phyloP scores from a whole-genome alignment of 2,329 filamentous ascomycete species.

The Fusarium longipes region DNA sequence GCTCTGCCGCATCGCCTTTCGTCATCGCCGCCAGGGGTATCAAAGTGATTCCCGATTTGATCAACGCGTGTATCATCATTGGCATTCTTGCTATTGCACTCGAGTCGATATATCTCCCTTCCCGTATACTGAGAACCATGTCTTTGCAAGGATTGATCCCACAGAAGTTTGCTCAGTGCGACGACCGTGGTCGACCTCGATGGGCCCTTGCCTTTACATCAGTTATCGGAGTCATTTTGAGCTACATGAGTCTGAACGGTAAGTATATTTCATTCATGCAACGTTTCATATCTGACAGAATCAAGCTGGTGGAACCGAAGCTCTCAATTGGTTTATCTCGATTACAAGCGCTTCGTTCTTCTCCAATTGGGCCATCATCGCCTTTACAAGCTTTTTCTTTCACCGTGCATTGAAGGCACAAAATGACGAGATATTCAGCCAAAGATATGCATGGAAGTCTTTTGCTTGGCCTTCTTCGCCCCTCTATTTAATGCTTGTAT shows the following conservation, averaged over 20 bases:
- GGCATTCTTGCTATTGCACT: slow-evolving; percentile 33
- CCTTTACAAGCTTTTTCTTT: slow-evolving; percentile 33
- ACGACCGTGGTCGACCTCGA: slow-evolving; percentile 23
- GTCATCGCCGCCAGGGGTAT: slow-evolving; percentile 31
- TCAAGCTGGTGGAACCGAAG: slow-evolving; percentile 17
- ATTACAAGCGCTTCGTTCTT: slow-evolving; percentile 38
- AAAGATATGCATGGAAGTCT: slow-evolving; percentile 33
- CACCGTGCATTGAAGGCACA: slow-evolving; percentile 27
- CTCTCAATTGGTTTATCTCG: slow-evolving; percentile 32
- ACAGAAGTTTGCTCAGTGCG: slow-evolving; percentile 2
- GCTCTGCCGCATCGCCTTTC: slow-evolving; percentile 34
- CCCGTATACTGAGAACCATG: slow-evolving; percentile 34
- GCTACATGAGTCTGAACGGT: slow-evolving; percentile 27
- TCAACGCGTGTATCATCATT: slow-evolving; percentile 39
- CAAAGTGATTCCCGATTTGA: slow-evolving; percentile 21
- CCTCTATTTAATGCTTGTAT: slow-evolving; percentile 20
- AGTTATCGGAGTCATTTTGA: slow-evolving; percentile 6
- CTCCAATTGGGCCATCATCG: slow-evolving; percentile 35
- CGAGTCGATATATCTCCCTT: slow-evolving; percentile 31
- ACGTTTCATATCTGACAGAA: not conserved
- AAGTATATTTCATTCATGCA: not conserved
- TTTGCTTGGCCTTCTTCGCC: slow-evolving; percentile 19
- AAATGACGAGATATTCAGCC: slow-evolving; percentile 26
- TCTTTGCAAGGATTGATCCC: slow-evolving; percentile 22
- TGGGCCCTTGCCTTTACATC: slow-evolving; percentile 23